These are phyloP conservation scores for Malassezia brasiliensis DNA, from an alignment of 1,284 basidiomycete species.

Conservation along the genomic window DNA sequence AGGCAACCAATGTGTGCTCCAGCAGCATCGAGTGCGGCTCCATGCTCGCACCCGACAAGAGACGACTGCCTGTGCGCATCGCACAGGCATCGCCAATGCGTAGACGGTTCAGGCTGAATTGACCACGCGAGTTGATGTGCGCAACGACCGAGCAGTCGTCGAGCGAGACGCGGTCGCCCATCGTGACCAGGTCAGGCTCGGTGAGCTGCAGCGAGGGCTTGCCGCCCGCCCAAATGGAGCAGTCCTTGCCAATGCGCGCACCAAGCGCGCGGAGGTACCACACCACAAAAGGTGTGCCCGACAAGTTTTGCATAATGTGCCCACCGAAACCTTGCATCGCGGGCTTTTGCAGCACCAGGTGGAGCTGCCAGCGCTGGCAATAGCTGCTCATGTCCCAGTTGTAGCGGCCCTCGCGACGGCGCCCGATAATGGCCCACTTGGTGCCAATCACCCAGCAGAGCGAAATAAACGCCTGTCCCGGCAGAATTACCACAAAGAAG, in stretches of 20 bases:
- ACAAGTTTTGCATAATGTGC: constrained; percentile 41
- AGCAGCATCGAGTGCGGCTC: constrained; percentile 46
- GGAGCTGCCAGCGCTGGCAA: constrained; percentile 48
- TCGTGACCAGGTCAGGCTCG: constrained; percentile 45
- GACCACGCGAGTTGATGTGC: constrained; percentile 47
- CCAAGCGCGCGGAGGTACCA: constrained; percentile 45
- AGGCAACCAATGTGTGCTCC: constrained; percentile 46
- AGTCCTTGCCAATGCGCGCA: constrained; percentile 40
- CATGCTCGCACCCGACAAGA: constrained; percentile 46
- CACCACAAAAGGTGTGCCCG: constrained; percentile 38
- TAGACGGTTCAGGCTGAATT: constrained; percentile 46
- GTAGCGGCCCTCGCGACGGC: constrained; percentile 46
- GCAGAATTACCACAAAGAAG: constrained; percentile 40
- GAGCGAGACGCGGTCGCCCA: constrained; percentile 43
- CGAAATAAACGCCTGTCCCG: constrained; percentile 34
- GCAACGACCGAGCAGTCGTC: constrained; percentile 48
- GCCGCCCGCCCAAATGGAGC: constrained; percentile 46
- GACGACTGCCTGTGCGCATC: constrained; percentile 41
- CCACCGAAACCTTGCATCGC: constrained; percentile 42
- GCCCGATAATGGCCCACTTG: constrained; percentile 46
- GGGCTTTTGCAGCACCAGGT: constrained; percentile 40
- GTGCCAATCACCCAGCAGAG: constrained; percentile 42
- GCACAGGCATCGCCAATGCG: constrained; percentile 46
- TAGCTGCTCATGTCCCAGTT: constrained; percentile 49
- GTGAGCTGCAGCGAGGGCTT: constrained; percentile 46